phyloP scores from a whole-genome alignment of 768 basidiomycete genomes.

The Boletus huronensis region DNA sequence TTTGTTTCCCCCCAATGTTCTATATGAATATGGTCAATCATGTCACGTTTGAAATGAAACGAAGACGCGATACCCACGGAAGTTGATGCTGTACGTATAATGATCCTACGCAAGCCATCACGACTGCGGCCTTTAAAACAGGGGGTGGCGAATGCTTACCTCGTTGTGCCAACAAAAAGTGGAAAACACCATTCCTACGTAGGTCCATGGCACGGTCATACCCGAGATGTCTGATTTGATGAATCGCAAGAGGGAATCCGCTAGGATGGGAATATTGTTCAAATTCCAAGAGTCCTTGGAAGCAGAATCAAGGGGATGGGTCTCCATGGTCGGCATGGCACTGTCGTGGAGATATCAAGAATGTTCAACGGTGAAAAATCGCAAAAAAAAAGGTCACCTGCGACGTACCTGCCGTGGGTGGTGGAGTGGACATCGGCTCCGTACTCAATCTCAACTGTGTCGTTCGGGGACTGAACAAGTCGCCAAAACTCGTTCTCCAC shows the following conservation, averaged over 20 bases:
- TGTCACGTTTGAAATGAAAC: constrained; percentile 17
- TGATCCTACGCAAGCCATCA: constrained; percentile 64
- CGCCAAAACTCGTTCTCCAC: constrained; percentile 97
- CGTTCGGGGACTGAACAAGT: constrained; percentile 80
- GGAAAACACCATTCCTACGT: constrained; percentile 98
- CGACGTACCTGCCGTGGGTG: constrained; percentile 86
- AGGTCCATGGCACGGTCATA: constrained; percentile 99
- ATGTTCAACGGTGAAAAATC: constrained; percentile 30
- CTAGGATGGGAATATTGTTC: constrained; percentile 92
- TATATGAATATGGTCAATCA: constrained; percentile 35
- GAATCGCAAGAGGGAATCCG: constrained; percentile 90
- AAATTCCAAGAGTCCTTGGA: constrained; percentile 95
- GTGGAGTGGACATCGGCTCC: constrained; percentile 99
- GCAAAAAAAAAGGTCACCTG: constrained; percentile 7
- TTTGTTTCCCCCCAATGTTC: constrained; percentile 99
- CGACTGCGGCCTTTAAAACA: constrained; percentile 20
- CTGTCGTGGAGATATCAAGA: constrained; percentile 38
- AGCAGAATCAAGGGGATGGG: constrained; percentile 83
- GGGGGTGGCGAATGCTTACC: constrained; percentile 41
- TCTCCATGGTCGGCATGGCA: constrained; percentile 94
- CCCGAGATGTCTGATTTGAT: constrained; percentile 99
- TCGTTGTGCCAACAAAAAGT: constrained; percentile 99
- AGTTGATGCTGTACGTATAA: constrained; percentile 95
- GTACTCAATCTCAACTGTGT: constrained; percentile 97
- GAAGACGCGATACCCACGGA: constrained; percentile 54